phyloP scores from a whole-genome alignment of 805 yeast genomes.

The Nakazawaea anatomiae region DNA sequence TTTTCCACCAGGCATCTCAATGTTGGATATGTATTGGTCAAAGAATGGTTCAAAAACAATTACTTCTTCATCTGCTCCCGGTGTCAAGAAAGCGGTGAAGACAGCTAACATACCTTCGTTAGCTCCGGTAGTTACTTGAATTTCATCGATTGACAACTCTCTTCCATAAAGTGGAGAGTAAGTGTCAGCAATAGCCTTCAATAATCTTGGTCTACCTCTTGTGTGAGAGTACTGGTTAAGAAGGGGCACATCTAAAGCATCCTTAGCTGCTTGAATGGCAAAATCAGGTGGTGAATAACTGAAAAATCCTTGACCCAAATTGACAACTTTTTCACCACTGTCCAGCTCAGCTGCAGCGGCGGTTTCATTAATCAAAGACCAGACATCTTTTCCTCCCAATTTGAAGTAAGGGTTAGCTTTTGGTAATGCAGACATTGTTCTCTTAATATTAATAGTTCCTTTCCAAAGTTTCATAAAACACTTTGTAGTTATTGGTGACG shows the following conservation, averaged over 20 bases:
- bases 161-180: conserved; percentile 66
- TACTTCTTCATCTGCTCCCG: conserved; percentile 75
- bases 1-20: conserved; percentile 90
- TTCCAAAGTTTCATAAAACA: background rate
- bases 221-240: conserved; percentile 93
- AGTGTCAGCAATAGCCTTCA: conserved; percentile 62
- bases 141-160: conserved; percentile 48
- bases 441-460: background rate
- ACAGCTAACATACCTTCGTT: conserved; percentile 90
- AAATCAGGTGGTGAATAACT: conserved; percentile 95
- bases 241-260: conserved; percentile 65
- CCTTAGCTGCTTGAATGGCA: conserved; percentile 75
- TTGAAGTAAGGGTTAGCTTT: conserved; percentile 64
- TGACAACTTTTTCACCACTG: conserved; percentile 71
- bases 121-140: conserved; percentile 92
- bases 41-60: conserved; percentile 96
- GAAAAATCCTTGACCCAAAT: conserved; percentile 96
- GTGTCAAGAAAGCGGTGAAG: conserved; percentile 75
- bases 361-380: conserved; percentile 93
- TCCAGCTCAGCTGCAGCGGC: conserved; percentile 77
- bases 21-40: conserved; percentile 93
- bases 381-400: conserved; percentile 78
- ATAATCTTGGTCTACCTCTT: conserved; percentile 73
- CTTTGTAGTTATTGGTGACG: background rate
- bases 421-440: conserved; percentile 25